phyloP scores from a whole-genome alignment of 192 early-diverging fungal genomes.

The Backusella tarrabulga region DNA sequence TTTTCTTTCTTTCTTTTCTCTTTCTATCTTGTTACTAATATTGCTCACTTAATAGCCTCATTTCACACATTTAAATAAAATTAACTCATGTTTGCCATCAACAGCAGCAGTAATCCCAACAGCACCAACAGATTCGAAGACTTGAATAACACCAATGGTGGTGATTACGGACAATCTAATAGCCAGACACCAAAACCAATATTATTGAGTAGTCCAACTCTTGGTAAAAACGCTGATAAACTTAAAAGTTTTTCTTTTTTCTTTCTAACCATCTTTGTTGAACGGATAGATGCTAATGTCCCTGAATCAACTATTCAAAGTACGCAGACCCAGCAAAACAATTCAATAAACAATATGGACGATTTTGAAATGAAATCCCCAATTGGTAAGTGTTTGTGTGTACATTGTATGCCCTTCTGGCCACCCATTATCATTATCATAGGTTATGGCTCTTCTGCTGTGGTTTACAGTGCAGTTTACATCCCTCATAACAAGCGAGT shows the following conservation, averaged over 20 bases:
- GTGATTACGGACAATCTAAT: background rate
- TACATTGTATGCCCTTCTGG: background rate
- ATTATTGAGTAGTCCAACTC: background rate
- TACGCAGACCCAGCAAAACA: background rate
- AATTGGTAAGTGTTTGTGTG: conserved; percentile 11
- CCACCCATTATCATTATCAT: background rate
- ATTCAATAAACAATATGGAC: conserved; percentile 17
- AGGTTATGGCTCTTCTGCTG: conserved; percentile 87
- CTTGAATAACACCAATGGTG: background rate
- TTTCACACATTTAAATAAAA: background rate
- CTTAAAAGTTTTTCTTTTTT: background rate
- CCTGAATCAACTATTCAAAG: background rate
- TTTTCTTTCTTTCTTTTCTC: background rate
- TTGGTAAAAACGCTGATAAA: background rate
- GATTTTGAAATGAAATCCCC: conserved; percentile 28
- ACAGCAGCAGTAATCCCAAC: background rate
- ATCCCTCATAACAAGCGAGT: conserved; percentile 66
- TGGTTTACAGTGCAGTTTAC: conserved; percentile 79
- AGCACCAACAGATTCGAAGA: background rate
- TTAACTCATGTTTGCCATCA: background rate
- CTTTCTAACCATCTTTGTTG: background rate
- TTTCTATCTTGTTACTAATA: background rate
- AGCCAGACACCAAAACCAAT: conserved; percentile 5
- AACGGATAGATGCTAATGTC: background rate
- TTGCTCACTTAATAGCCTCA: background rate